Evolutionary conservation across 1,284 basidiomycete species (phyloP).

Genomic region (Microbotryum violaceum): DNA sequence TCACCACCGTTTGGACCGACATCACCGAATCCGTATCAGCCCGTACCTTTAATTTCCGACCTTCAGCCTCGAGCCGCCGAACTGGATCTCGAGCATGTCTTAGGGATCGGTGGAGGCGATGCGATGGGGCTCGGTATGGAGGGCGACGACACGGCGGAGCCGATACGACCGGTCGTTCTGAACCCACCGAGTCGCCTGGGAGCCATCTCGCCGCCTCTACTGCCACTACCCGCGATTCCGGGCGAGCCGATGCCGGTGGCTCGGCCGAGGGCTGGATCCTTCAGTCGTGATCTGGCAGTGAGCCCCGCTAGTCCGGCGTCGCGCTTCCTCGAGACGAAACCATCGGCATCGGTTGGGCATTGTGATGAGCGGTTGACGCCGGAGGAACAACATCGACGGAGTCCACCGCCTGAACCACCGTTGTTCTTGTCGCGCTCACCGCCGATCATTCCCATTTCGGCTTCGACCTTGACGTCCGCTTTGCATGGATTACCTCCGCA

Average conservation of each 20-base stretch:
- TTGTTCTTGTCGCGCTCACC: not conserved
- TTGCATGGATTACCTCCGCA: not conserved
- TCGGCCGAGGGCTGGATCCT: constrained; percentile 1
- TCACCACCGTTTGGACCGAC: constrained; percentile 12
- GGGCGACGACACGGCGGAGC: not conserved
- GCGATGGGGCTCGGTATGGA: not conserved
- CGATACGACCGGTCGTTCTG: not conserved
- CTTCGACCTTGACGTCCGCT: too few species aligned
- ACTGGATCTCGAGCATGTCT: not conserved
- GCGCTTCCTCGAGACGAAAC: constrained; percentile 10
- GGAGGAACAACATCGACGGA: not conserved
- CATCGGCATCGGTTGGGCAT: not conserved
- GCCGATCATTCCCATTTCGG: too few species aligned
- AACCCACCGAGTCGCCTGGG: not conserved
- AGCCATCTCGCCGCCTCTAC: constrained; percentile 2
- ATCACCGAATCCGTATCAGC: not conserved
- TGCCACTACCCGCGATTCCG: constrained; percentile 1
- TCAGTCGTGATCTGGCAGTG: not conserved
- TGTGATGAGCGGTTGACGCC: not conserved
- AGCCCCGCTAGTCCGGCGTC: constrained; percentile 12
- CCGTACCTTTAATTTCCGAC: constrained; percentile 1
- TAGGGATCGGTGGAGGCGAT: not conserved
- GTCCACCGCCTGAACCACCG: not conserved
- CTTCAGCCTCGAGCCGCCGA: not conserved
- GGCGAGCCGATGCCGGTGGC: not conserved